phyloP scores from a whole-genome alignment of 2,329 filamentous ascomycete species.

The Colletotrichum lupini region DNA sequence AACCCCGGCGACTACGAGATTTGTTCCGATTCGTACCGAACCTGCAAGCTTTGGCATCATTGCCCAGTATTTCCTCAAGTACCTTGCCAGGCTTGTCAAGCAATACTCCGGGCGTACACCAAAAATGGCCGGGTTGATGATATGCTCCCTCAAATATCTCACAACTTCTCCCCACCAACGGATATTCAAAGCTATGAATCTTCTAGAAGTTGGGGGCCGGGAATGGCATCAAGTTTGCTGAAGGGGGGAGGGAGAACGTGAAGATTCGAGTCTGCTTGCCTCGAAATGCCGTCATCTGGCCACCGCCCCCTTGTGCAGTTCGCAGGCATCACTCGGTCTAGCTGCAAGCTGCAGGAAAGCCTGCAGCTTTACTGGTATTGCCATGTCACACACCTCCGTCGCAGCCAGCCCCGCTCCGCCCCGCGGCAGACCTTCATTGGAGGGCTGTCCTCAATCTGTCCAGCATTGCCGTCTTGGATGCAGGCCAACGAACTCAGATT shows the following conservation, averaged over 20 bases:
- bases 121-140: background rate
- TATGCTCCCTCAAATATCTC: background rate
- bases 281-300: constrained; percentile 30
- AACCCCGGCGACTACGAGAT: constrained; percentile 20
- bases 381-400: constrained; percentile 31
- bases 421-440: constrained; percentile 30
- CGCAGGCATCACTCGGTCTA: constrained; percentile 25
- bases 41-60: constrained; percentile 15
- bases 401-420: constrained; percentile 34
- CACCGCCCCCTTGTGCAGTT: constrained; percentile 6
- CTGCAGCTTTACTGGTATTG: constrained; percentile 27
- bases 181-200: background rate
- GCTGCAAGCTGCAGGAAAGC: constrained; percentile 17
- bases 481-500: constrained; percentile 19
- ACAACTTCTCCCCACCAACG: background rate
- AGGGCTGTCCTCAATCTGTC: background rate
- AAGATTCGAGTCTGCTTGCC: background rate
- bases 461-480: constrained; percentile 17
- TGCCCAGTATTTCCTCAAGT: constrained; percentile 12
- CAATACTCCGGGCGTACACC: background rate
- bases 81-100: background rate
- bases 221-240: constrained; percentile 26
- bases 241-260: background rate
- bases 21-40: constrained; percentile 31
- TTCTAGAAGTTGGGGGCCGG: constrained; percentile 24